Base-by-base conservation (phyloP, 768 basidiomycete species). In the Tricholoma bakamatsutake region DNA sequence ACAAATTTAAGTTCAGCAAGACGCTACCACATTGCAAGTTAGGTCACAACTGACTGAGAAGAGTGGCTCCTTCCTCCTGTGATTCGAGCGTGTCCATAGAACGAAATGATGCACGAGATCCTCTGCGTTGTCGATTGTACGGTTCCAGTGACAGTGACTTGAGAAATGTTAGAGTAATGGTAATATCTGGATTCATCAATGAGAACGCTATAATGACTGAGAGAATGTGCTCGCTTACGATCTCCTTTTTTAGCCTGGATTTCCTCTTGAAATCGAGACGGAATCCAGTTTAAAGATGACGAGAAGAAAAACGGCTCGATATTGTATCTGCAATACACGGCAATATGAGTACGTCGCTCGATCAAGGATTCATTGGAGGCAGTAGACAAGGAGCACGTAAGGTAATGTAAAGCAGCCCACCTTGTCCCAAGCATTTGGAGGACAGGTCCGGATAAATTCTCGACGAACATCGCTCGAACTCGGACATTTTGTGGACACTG, bases 251-350 rank as follows among this genome's bases (percentile, higher is more conserved):
- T 67, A 13, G 62, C 62, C 5, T 59, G 34, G 0, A 76, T 54
- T 47, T 74, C 76, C 60, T 84, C 83, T 57, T 83, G 79, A 52
- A 80, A 87, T 51, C 83, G 78, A 0, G 82, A 81, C 1, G 85
- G 85, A 57, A 85, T 87, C 82, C 83, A 84, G 56, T 81, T 83
- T 3, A 83, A 59, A 17, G 82, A 81, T 0, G 83, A 84, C 0
- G 83, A 83, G 60, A 80, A 86, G 67, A 82, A 86, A 64, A 85
- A 86, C 0, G 84, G 84, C 59, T 86, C 84, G 49, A 85, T 77
- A 37, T 76, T 73, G 61, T 79, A 83, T 62, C 82, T 79, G 30
- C 2, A 28, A 43, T 15, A n/a, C 18, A 15, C 11, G 33, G 1
- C 12, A 34, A 15, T 15, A 50, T 4, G 27, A 24, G 31, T 34